phyloP scores from a whole-genome alignment of 148 eudicot genomes.

The Diospyros lotus region DNA sequence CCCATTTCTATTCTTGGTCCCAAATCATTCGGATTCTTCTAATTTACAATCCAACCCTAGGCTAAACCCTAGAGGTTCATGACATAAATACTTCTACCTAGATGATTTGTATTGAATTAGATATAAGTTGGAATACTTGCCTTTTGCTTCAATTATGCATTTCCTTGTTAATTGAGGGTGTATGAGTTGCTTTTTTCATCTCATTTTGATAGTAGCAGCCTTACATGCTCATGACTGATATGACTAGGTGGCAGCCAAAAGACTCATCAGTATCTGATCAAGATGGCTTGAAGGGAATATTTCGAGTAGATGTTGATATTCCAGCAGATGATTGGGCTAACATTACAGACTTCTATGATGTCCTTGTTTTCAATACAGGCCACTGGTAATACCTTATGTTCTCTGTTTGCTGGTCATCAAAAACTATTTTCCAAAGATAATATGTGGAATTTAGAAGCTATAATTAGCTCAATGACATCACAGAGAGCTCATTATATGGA shows the following conservation, averaged over 20 bases:
- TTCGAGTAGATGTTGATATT: conserved; percentile 83
- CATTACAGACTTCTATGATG: conserved; percentile 67
- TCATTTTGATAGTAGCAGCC: conserved; percentile 12
- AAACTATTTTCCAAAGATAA: neutral
- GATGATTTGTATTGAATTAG: neutral
- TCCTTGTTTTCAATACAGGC: conserved; percentile 84
- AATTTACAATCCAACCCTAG: no score
- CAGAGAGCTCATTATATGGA: neutral
- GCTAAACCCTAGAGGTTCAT: no score
- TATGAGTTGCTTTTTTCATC: conserved; percentile 9
- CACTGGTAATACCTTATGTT: conserved; percentile 58
- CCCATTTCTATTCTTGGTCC: no score
- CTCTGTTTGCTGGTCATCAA: neutral
- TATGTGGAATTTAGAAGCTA: neutral
- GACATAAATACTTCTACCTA: neutral
- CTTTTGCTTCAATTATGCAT: neutral
- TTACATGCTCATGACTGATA: conserved; percentile 41
- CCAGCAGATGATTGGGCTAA: conserved; percentile 85
- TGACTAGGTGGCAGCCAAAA: conserved; percentile 78
- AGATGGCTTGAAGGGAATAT: conserved; percentile 59
- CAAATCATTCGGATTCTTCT: no score
- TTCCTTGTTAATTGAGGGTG: conserved; percentile 1
- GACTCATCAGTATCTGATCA: conserved; percentile 25
- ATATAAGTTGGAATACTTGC: neutral
- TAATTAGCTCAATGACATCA: conserved; percentile 1